These are phyloP conservation scores for Caloboletus firmus DNA, from an alignment of 1,284 basidiomycete species.

Conservation along the genomic window DNA sequence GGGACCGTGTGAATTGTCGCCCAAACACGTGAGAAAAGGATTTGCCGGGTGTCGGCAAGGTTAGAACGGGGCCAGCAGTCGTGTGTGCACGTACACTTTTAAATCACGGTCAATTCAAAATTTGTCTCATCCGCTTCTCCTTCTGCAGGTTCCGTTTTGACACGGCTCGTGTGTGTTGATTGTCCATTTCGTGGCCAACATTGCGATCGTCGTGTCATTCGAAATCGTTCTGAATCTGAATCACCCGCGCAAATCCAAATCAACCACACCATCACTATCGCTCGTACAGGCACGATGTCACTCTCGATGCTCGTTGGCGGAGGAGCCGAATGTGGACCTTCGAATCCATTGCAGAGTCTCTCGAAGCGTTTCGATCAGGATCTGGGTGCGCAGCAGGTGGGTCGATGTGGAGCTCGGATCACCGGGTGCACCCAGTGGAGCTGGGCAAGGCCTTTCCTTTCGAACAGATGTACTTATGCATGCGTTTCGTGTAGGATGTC, in stretches of 20 bases:
- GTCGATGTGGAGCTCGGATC: slow-evolving; percentile 13
- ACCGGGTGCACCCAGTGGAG: slow-evolving; percentile 2
- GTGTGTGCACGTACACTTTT: neutral
- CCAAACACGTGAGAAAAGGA: slow-evolving; percentile 23
- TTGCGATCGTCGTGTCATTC: neutral
- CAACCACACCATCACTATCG: neutral
- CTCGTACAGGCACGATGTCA: slow-evolving; percentile 50
- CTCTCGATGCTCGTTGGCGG: slow-evolving; percentile 71
- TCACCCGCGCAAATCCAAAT: neutral
- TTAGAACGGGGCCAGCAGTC: neutral
- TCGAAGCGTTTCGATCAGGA: slow-evolving; percentile 77
- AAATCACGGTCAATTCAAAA: neutral
- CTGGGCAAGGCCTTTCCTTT: neutral
- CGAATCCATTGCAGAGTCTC: slow-evolving; percentile 76
- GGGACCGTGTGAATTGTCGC: slow-evolving; percentile 7
- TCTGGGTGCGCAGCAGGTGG: slow-evolving; percentile 74
- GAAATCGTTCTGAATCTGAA: neutral
- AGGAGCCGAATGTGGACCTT: slow-evolving; percentile 77
- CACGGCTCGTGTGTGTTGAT: neutral
- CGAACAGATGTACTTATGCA: slow-evolving; percentile 17
- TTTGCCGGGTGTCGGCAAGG: slow-evolving; percentile 1
- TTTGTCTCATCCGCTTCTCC: neutral
- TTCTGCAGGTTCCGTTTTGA: neutral
- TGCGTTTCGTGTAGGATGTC: slow-evolving; percentile 15
- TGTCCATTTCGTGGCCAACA: neutral